Conservation (phyloP, 2,329 filamentous ascomycete species). For the Ceratocystis huliohia region DNA sequence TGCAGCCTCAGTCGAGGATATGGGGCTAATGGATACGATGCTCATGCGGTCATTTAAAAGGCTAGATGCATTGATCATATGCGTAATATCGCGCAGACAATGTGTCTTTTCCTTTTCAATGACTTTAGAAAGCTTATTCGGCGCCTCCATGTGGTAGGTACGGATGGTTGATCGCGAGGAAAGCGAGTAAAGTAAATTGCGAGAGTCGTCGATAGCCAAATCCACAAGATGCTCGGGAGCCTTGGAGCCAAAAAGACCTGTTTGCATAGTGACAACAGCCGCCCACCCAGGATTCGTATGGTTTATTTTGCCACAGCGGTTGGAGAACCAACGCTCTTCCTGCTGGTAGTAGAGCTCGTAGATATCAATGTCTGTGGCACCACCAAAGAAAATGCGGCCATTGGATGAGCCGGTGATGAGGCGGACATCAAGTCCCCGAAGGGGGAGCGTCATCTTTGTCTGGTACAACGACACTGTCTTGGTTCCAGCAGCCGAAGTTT, state of each 20-base stretch:
- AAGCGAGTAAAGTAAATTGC: conserved; percentile 80
- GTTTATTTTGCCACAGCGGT: conserved; percentile 74
- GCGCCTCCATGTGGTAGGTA: conserved; percentile 71
- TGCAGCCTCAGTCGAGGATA: conserved; percentile 64
- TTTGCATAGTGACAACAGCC: conserved; percentile 44
- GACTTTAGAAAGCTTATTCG: conserved; percentile 47
- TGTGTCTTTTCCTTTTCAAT: conserved; percentile 52
- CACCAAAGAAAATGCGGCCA: conserved; percentile 88
- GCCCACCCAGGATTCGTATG: conserved; percentile 66
- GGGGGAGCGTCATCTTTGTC: conserved; percentile 69
- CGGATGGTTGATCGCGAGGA: conserved; percentile 80
- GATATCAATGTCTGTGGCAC: conserved; percentile 68
- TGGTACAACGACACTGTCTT: conserved; percentile 70
- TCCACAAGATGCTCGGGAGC: conserved; percentile 55
- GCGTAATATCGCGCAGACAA: conserved; percentile 61
- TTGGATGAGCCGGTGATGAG: conserved; percentile 69
- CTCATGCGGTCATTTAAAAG: conserved; percentile 56
- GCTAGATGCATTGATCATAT: conserved; percentile 65
- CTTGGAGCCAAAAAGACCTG: conserved; percentile 40
- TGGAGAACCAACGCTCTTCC: conserved; percentile 93
- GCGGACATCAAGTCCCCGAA: conserved; percentile 63
- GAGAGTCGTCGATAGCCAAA: conserved; percentile 77
- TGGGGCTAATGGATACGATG: conserved; percentile 76
- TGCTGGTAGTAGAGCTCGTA: conserved; percentile 94
- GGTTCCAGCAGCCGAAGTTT: conserved; percentile 53